A percentile compares a stretch with the other conserved stretches of the same genome.
Conservation (phyloP, 2,329 filamentous ascomycete genomes). For the Fusarium camptoceras region DNA sequence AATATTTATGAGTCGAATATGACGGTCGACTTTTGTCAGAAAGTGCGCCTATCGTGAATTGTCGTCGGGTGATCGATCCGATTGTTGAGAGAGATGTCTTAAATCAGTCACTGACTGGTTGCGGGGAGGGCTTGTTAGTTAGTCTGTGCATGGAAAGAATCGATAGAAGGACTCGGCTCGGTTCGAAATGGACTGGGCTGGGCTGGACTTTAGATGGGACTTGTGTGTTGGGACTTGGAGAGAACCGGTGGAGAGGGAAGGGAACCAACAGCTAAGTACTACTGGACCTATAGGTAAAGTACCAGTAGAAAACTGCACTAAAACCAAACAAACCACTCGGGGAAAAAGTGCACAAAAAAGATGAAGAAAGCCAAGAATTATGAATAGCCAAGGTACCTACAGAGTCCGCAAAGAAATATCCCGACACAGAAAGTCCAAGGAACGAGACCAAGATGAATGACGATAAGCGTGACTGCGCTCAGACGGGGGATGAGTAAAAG, state of each 20-base stretch:
- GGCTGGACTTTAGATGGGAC: not conserved
- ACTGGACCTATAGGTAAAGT: not conserved
- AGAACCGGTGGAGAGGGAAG: not conserved
- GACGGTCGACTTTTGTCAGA: not conserved
- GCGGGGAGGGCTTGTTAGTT: conserved; percentile 44
- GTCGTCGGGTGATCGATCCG: conserved; percentile 15
- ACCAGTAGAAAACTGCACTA: not conserved
- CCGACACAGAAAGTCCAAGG: conserved; percentile 1
- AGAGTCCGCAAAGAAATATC: not conserved
- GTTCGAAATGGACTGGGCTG: not conserved
- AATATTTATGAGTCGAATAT: not conserved
- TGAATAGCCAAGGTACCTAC: not conserved
- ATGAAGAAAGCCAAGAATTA: conserved; percentile 9
- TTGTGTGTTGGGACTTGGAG: not conserved
- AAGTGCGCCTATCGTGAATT: conserved; percentile 12
- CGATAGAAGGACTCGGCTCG: conserved; percentile 6
- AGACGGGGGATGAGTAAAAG: conserved; percentile 6
- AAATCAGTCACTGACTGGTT: conserved; percentile 40
- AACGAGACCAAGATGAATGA: conserved; percentile 5
- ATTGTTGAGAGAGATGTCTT: conserved; percentile 21
- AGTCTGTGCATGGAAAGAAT: conserved; percentile 23
- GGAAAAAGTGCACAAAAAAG: conserved; percentile 5
- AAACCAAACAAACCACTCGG: conserved; percentile 4
- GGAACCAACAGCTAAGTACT: not conserved
- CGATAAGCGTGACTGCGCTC: conserved; percentile 16